phyloP scores from a whole-genome alignment of 2,329 filamentous ascomycete species.

The Penicillium sp. region DNA sequence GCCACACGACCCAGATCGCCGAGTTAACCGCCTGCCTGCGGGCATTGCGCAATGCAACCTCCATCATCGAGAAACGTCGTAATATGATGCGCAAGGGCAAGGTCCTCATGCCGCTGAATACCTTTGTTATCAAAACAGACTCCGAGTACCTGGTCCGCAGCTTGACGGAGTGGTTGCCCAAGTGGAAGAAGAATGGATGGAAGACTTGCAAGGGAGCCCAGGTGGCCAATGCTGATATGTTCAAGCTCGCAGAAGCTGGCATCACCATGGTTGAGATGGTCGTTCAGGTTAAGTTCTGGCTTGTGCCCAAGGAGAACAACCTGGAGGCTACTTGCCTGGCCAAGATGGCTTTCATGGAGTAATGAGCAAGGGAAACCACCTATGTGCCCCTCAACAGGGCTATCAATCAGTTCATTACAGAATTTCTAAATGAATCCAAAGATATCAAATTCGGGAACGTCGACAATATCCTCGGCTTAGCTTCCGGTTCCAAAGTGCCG shows the following conservation, averaged over 20 bases:
- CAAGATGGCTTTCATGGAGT: background rate
- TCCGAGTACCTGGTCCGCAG: conserved; percentile 37
- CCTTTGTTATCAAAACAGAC: conserved; percentile 31
- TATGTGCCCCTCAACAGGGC: background rate
- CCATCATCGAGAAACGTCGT: background rate
- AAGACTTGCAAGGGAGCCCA: conserved; percentile 21
- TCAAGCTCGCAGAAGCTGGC: conserved; percentile 20
- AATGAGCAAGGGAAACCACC: background rate
- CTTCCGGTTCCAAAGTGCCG: background rate
- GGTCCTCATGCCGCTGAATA: conserved; percentile 9
- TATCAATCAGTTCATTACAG: background rate
- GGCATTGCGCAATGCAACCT: conserved; percentile 8
- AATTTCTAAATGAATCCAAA: background rate
- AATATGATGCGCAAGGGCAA: background rate
- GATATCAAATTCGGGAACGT: background rate
- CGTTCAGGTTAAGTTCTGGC: conserved; percentile 28
- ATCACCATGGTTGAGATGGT: conserved; percentile 19
- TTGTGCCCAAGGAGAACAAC: conserved; percentile 24
- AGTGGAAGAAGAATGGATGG: conserved; percentile 33
- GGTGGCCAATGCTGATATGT: conserved; percentile 25
- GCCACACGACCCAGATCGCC: conserved; percentile 19
- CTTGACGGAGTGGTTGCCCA: conserved; percentile 30
- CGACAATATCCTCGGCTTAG: background rate
- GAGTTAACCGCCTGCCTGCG: conserved; percentile 19
- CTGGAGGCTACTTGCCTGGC: background rate